Evolutionary conservation across 2,329 filamentous ascomycete genomes (phyloP), one percentile per base, ranked within the genome.

Genomic region (Stachybotrys chartarum): DNA sequence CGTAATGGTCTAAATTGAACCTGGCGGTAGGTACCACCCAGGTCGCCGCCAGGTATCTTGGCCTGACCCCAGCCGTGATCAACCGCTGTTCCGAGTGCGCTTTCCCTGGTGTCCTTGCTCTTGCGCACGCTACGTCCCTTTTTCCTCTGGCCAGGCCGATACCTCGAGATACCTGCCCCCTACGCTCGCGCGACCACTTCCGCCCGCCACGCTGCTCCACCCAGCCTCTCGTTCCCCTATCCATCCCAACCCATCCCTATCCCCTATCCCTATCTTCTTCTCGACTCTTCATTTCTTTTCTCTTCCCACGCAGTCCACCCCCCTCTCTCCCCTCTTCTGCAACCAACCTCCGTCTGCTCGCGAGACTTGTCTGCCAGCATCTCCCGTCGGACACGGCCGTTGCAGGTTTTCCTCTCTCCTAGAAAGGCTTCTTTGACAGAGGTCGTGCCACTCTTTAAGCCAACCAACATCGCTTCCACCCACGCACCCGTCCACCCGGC

Each of bases 401-500:
- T 32, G 50, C 18, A 32, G 24, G 44, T n/a, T 32, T 42, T 42
- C 35, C 35, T 42, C 8, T 42, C 35, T 31, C 48, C 47, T 55
- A 55, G 32, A 45, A 53, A 58, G 66, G 65, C 65, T 63, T 71
- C 70, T 71, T 72, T 68, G 68, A 72, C 53, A 71, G 68, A 69
- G 64, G 63, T 66, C 65, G 59, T 59, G 59, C 64, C 70, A 62
- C 62, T 70, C 68, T 60, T 67, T 67, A 61, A 42, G 52, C 60
- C 52, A 55, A 46, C 51, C 44, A 45, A 66, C 50, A 57, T 66
- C 53, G 59, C 64, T 56, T 53, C 48, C 42, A 32, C 51, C 42
- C 24, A 24, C 24, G 16, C n/a, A 8, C 51, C 50, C 55, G 42
- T 44, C 52, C 50, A 46, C 51, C 57, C 45, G 24, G 24, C 24